Conservation (phyloP, 257 asterid genomes). For the Fraxinus cuspidata region DNA sequence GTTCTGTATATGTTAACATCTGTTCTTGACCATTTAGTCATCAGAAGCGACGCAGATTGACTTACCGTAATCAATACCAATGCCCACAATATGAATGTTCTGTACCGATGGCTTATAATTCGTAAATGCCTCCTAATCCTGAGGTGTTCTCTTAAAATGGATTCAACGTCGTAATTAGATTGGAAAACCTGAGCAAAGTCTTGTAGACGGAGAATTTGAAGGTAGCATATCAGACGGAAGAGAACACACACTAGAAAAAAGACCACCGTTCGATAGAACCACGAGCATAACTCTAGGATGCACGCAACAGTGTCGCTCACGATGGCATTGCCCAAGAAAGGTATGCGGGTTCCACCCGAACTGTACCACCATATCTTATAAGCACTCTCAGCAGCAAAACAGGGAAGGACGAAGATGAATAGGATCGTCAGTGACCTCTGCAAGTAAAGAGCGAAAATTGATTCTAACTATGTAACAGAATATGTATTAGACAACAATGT, state of each 20-base stretch:
- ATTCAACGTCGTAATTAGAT: conserved; percentile 63
- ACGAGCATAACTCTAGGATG: conserved; percentile 60
- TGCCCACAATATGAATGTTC: conserved; percentile 68
- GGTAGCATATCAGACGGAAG: conserved; percentile 65
- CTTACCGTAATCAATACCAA: conserved; percentile 70
- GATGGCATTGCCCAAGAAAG: conserved; percentile 46
- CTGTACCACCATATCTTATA: conserved; percentile 68
- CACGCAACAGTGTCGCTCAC: conserved; percentile 52
- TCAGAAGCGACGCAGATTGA: conserved; percentile 85
- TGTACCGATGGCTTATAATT: conserved; percentile 86
- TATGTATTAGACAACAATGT: background rate
- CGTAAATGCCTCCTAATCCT: conserved; percentile 79
- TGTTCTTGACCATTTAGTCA: conserved; percentile 66
- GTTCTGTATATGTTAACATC: conserved; percentile 53
- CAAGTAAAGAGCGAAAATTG: background rate
- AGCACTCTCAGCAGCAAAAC: conserved; percentile 46
- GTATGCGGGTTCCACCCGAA: conserved; percentile 50
- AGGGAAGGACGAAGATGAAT: conserved; percentile 57
- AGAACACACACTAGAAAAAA: conserved; percentile 56
- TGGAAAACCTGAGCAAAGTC: conserved; percentile 82
- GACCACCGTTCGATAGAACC: conserved; percentile 60
- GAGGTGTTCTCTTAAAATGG: conserved; percentile 75
- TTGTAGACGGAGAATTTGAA: conserved; percentile 84
- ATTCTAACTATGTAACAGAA: background rate
- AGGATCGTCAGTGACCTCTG: conserved; percentile 56